These are phyloP conservation scores for Chlorella sorokiniana DNA, from an alignment of 139 green algal species.

Conservation along the genomic window DNA sequence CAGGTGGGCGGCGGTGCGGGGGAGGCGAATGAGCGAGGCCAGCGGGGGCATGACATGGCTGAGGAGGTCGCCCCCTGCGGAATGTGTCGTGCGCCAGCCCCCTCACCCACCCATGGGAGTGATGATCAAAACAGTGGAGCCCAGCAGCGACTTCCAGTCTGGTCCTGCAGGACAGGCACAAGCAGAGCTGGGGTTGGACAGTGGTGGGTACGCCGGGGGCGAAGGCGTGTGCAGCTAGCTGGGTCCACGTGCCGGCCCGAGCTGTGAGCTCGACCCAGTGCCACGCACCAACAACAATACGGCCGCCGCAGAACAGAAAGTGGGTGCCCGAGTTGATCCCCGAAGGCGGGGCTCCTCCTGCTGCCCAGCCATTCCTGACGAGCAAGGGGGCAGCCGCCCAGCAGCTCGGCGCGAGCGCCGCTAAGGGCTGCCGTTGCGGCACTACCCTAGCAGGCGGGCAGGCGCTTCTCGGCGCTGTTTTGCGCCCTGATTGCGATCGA, in stretches of 20 bases:
- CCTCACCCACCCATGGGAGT: slow-evolving; percentile 52
- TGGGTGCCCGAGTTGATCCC: slow-evolving; percentile 53
- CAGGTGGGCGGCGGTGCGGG: neutral
- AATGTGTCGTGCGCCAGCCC: neutral
- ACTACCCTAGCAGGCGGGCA: too few relatives aligned
- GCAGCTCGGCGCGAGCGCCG: too few relatives aligned
- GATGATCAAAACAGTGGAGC: slow-evolving; percentile 64
- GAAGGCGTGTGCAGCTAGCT: too few relatives aligned
- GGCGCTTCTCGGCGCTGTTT: too few relatives aligned
- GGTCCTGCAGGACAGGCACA: slow-evolving; percentile 51
- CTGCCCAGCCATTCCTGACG: too few relatives aligned
- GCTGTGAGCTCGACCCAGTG: neutral
- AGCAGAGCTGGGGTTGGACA: neutral
- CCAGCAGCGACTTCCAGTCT: slow-evolving; percentile 77
- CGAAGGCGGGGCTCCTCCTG: slow-evolving; percentile 19
- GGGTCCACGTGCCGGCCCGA: too few relatives aligned
- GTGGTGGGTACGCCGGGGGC: too few relatives aligned
- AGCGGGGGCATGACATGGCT: too few relatives aligned
- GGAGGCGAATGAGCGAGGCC: neutral
- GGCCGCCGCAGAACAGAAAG: slow-evolving; percentile 46
- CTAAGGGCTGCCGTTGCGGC: too few relatives aligned
- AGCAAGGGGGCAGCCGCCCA: too few relatives aligned
- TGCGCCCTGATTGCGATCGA: too few relatives aligned
- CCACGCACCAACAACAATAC: slow-evolving; percentile 47
- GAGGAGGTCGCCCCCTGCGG: too few relatives aligned